Conservation (phyloP, 108 stramenopile species). For the Cyclostephanos tholiformis region DNA sequence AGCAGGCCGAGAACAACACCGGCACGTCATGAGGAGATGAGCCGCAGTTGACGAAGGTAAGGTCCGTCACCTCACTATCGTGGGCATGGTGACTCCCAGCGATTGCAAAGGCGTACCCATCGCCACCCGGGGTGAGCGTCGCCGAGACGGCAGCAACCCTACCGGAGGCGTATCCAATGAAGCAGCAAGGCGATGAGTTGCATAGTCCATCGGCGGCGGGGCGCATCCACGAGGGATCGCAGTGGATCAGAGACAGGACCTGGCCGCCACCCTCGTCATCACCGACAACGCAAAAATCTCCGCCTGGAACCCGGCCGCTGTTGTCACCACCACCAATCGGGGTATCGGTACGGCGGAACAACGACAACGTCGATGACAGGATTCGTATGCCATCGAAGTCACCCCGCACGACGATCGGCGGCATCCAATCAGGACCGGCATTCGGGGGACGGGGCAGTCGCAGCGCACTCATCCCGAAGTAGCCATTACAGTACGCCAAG, state of each 20-base stretch:
- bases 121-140: constrained; percentile 10
- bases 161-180: constrained; percentile 40
- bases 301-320: too few species aligned
- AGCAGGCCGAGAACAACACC: constrained; percentile 23
- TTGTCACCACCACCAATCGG: background rate
- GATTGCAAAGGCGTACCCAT: constrained; percentile 22
- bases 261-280: constrained; percentile 36
- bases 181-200: constrained; percentile 25
- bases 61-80: constrained; percentile 32
- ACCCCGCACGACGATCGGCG: constrained; percentile 34
- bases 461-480: constrained; percentile 40
- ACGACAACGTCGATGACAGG: constrained; percentile 14
- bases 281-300: constrained; percentile 8
- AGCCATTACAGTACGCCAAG: constrained; percentile 19
- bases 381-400: constrained; percentile 44
- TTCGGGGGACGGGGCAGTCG: constrained; percentile 36
- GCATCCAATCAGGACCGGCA: constrained; percentile 28
- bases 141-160: constrained; percentile 39
- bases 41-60: constrained; percentile 20
- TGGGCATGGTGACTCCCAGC: constrained; percentile 25
- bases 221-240: constrained; percentile 18
- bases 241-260: constrained; percentile 38
- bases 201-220: background rate
- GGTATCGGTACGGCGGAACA: background rate
- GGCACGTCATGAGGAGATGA: background rate